Conservation (phyloP, 352 stramenopile genomes). For the Globisporangium nodosum region DNA sequence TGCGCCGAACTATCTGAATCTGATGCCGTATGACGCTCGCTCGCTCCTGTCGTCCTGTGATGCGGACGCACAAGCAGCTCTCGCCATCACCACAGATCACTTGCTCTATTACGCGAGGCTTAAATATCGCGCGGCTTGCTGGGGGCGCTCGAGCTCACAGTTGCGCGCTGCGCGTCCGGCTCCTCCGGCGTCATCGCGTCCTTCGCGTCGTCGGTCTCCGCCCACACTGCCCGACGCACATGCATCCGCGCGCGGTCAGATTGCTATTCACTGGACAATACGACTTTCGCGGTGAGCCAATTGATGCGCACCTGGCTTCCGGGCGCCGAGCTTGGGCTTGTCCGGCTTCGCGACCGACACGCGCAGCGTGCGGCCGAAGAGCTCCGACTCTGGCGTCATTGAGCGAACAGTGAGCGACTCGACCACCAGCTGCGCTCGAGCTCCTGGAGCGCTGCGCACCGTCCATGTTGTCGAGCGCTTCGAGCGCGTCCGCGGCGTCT, state of each 20-base stretch:
- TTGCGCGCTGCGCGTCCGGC: constrained; percentile 1
- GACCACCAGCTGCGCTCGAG: too few species aligned
- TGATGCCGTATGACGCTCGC: too few species aligned
- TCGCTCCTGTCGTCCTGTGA: too few species aligned
- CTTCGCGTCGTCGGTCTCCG: constrained; percentile 34
- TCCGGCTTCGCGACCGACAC: constrained; percentile 91
- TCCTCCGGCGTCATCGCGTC: constrained; percentile 13
- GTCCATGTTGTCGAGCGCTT: constrained; percentile 96
- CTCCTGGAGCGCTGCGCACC: constrained; percentile 26
- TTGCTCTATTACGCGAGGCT: not conserved
- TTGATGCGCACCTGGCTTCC: constrained; percentile 62
- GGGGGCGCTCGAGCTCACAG: constrained; percentile 1
- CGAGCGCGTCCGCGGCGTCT: constrained; percentile 80
- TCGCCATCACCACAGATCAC: too few species aligned
- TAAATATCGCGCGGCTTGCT: constrained; percentile 15
- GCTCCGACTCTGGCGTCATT: constrained; percentile 68
- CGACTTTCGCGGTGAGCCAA: not conserved
- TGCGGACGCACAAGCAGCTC: too few species aligned
- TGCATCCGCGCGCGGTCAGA: not conserved
- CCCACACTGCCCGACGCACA: constrained; percentile 41
- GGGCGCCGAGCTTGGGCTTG: constrained; percentile 61
- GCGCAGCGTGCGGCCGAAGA: constrained; percentile 88
- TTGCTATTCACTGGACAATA: not conserved
- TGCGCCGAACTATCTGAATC: too few species aligned
- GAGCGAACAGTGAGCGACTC: not conserved